A percentile compares a stretch with the other conserved stretches of the same genome.
Evolutionary conservation across 495 filamentous ascomycete genomes (phyloP).

Genomic region (Ascobolus immersus): DNA sequence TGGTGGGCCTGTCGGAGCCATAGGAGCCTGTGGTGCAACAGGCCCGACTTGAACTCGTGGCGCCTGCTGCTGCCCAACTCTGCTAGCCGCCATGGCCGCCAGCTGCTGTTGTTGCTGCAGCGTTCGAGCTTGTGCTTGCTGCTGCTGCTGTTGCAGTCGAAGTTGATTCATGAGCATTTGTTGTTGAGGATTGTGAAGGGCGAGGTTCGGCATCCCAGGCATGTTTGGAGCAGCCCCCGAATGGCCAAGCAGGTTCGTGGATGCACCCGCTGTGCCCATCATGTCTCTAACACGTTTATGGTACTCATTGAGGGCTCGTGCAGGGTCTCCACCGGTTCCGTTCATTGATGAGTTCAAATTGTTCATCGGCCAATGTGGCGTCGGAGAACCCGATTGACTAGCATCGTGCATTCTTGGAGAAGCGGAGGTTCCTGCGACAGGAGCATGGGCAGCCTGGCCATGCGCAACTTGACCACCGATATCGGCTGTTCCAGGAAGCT

Average conservation of each 20-base stretch:
- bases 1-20: conserved; percentile 2
- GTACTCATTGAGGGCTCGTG: conserved; percentile 5
- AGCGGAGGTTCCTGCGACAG: no score
- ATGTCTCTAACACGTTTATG: background rate
- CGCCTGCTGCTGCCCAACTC: background rate
- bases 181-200: background rate
- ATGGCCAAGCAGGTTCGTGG: background rate
- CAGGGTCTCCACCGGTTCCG: conserved; percentile 7
- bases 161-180: background rate
- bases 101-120: conserved; percentile 2
- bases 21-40: conserved; percentile 1
- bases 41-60: background rate
- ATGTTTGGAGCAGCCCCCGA: conserved; percentile 1
- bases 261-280: background rate
- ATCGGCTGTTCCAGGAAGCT: no score
- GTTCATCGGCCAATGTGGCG: background rate
- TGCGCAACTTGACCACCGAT: conserved; percentile 6
- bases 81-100: conserved; percentile 2
- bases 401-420: background rate
- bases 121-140: background rate
- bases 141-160: background rate
- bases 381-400: background rate
- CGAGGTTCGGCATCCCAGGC: conserved; percentile 1
- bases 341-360: background rate
- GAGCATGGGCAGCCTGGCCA: conserved; percentile 7